Base-by-base conservation (phyloP, 2,329 filamentous ascomycete genomes). In the Aspergillus thermomutatus region DNA sequence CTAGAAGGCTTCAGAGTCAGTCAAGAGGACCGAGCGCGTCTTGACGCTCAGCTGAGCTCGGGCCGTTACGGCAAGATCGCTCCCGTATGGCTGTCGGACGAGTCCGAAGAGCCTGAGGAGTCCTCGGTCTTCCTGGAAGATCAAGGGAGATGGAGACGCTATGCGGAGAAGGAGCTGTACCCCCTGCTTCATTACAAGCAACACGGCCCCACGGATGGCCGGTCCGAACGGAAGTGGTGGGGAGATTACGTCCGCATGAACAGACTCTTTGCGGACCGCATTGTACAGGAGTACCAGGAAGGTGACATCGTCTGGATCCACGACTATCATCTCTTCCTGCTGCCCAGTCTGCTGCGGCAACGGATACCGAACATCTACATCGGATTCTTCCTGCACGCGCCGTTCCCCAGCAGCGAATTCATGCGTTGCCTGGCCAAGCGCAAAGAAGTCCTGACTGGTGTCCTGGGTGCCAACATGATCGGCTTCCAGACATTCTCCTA, bases 401-500 rank as follows among this genome's bases (percentile, higher is more conserved):
- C 93, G 0, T 97, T 97, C 75, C 93, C 93, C 34, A 96, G 92
- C 76, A 96, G 91, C 80, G 94, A 97, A 75, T 97, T 96, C 71
- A 85, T 97, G 72, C 86, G 92, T 49, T 96, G 92, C 72, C 80
- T 97, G 55, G 90, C 91, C 40, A 86, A 91, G 62, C 86, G 93
- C 64, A 96, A 96, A 75, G 92, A 97, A 72, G 83, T 97, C 10
- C 80, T 97, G 14, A 91, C 94, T 65, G 94, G 94, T 50, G 87
- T 96, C 49, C 81, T 97, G 45, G 92, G 93, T 19, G 86, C 93
- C 55, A 97, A 97, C 74, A 87, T 97, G 79, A 86, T 97, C 60
- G 92, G 92, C 1, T 97, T 97, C 78, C 93, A 97, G 75, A 94
- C 92, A 7, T 94, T 92, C 78, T 94, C 92, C 73, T 97, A 96